Percentiles rank a stretch among this genome's conserved stretches.
Evolutionary conservation across 345 rosid genomes (phyloP).

Genomic region (Boechera stricta): DNA sequence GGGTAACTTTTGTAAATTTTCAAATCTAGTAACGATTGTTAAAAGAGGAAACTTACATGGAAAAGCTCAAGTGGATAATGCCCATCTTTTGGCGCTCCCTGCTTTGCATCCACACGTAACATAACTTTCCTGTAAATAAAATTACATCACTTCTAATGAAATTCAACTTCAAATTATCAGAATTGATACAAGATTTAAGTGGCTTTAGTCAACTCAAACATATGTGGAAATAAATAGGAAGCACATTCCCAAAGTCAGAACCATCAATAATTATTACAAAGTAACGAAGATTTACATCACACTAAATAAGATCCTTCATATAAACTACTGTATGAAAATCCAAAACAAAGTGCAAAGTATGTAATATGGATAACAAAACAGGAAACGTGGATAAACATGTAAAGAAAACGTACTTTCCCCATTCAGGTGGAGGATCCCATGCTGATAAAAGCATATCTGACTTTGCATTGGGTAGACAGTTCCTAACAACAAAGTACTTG

Average conservation of each 20-base stretch:
- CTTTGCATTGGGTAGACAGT: slow-evolving; percentile 80
- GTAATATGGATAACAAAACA: background rate
- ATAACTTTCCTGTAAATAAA: slow-evolving; percentile 72
- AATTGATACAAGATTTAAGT: slow-evolving; percentile 13
- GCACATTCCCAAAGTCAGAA: slow-evolving; percentile 21
- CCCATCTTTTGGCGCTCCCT: slow-evolving; percentile 91
- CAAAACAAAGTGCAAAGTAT: background rate
- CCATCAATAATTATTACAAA: slow-evolving; percentile 13
- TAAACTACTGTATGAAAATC: background rate
- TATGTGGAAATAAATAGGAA: slow-evolving; percentile 7
- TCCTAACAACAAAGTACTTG: slow-evolving; percentile 81
- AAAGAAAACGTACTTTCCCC: slow-evolving; percentile 79
- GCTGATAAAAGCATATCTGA: slow-evolving; percentile 92
- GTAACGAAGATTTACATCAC: background rate
- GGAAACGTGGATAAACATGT: background rate
- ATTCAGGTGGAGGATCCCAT: slow-evolving; percentile 97
- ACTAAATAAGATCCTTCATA: slow-evolving; percentile 1
- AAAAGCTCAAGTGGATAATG: slow-evolving; percentile 89
- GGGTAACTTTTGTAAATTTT: slow-evolving; percentile 11
- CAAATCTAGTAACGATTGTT: background rate
- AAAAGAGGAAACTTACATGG: slow-evolving; percentile 57
- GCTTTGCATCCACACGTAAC: slow-evolving; percentile 95
- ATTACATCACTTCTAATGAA: background rate
- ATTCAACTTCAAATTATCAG: slow-evolving; percentile 17
- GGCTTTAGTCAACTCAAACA: slow-evolving; percentile 1